A percentile compares a stretch with the other conserved stretches of the same genome.
Conservation (phyloP, 2,329 filamentous ascomycete species). For the Aspergillus sojae region DNA sequence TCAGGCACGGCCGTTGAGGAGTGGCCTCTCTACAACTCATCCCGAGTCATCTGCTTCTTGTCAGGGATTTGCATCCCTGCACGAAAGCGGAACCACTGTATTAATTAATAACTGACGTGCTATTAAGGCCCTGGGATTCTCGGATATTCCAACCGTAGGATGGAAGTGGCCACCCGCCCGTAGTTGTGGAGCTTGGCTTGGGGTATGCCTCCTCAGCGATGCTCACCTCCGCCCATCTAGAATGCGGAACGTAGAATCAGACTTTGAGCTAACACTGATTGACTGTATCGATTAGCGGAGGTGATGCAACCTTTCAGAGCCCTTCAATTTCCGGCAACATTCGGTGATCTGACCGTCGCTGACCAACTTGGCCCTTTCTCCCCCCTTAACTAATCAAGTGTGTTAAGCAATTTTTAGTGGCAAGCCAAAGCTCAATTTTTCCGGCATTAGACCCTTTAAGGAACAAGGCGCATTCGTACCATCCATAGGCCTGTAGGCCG, state of each 20-base stretch:
- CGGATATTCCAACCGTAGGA: background rate
- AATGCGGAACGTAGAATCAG: background rate
- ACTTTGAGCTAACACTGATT: background rate
- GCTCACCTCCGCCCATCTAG: background rate
- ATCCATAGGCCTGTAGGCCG: background rate
- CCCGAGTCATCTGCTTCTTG: background rate
- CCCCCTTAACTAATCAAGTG: background rate
- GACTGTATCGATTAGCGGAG: background rate
- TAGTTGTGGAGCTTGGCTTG: background rate
- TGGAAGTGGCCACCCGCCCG: background rate
- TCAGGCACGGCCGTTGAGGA: constrained; percentile 8
- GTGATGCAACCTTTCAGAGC: background rate
- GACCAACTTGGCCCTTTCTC: background rate
- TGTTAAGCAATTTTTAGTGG: constrained; percentile 13
- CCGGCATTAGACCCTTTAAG: constrained; percentile 6
- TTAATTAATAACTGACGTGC: background rate
- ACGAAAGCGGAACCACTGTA: background rate
- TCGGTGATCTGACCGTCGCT: constrained; percentile 2
- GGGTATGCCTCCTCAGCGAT: background rate
- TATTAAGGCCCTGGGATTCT: background rate
- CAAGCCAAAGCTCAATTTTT: background rate
- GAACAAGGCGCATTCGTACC: constrained; percentile 4
- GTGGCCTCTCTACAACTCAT: background rate
- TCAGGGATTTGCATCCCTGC: background rate
- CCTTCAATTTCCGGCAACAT: constrained; percentile 8